Base-by-base conservation (phyloP, 345 rosid species). In the Ceriops tagal region DNA sequence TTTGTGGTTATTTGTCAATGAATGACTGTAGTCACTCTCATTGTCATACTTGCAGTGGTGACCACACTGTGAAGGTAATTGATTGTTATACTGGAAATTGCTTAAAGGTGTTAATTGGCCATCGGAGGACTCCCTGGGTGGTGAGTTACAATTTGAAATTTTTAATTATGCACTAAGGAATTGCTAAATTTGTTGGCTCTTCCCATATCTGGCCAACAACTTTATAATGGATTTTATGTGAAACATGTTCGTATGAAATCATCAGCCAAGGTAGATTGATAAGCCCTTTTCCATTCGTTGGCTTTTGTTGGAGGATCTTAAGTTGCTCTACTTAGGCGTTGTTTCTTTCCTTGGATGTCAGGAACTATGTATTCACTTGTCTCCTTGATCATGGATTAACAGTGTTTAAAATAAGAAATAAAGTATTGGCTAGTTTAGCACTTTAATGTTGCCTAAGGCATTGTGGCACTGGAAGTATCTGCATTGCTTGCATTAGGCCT, bases 101-200 rank as follows among this genome's bases (percentile, higher is more conserved):
- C 86, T 81, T 89, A 74, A 91, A 93, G 81, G 96, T 93, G 70
- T 82, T 93, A 82, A 87, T 74, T 26, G 98, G 98, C 78, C 98
- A 93, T 80, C 86, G 95, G 75, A 84, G 97, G 78, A 93, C 98
- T 46, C 98, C 98, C 8, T 93, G 98, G 98, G 98, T 93, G 92
- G 98, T 93, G 84, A 87, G 97, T 73, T 73, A 35, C 62, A 21
- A 27, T 37, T 66, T 47, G 4, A 10, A 27, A 28, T 46, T 46
- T 73, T 11, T 52, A 6, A 7, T 26, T 1, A 34, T 24, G 28
- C 28, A 31, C 30, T 71, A 34, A 5, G n/a, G 27, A 27, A 46
- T 55, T 39, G 21, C 35, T 43, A 56, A 28, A 30, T 63, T 20
- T 1, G 37, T 18, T 61, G 22, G 15, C 21, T 5, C 18, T 68